Base-by-base conservation (phyloP, 83 land plant species). In the Isoetes engelmannii region DNA sequence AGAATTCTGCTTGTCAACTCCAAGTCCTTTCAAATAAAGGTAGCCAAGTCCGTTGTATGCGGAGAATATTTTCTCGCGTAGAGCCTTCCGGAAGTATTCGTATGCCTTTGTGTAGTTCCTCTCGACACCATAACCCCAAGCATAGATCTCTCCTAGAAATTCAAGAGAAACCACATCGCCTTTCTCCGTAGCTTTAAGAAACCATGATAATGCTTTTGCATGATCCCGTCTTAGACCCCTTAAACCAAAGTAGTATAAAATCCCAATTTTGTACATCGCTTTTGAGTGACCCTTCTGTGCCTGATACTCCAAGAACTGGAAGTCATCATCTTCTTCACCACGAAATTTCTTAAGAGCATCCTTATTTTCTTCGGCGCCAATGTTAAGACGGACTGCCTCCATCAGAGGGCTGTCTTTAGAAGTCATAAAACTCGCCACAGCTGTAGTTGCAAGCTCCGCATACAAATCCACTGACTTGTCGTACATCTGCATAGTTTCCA, bases 251-350 rank as follows among this genome's bases (percentile, higher is more conserved):
- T 94, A 94, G 68, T 94, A 86, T 58, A 86, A 82, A 2, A 90
- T 47, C 6, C 99, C 99, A 54, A 94, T 63, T 67, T 68, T 76
- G 59, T 84, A 88, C 99, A 94, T 94, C 9, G 99, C 90, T 45
- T 45, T 80, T 18, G 92, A 78, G 77, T 84, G 84, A 37, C 99
- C 99, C 68, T 83, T 94, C 65, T 82, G 90, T 4, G 97, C 99
- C 77, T 93, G 96, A 70, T 94, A 90, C 53, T 94, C 96, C 47
- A 83, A 78, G 28, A 94, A 86, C 73, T 94, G 99, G 60, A 94
- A 94, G 63, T 88, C 99, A 44, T 94, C 99, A 77, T 94, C 97
- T 6, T 88, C 99, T 74, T 94, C 93, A 9, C 99, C 99, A 6
- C 99, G 85, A 5, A 87, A 90, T 71, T 86, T 93, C 83, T 82